These are phyloP conservation scores for Diaporthe nobilis DNA, from an alignment of 2,329 filamentous ascomycete species.

Conservation along the genomic window DNA sequence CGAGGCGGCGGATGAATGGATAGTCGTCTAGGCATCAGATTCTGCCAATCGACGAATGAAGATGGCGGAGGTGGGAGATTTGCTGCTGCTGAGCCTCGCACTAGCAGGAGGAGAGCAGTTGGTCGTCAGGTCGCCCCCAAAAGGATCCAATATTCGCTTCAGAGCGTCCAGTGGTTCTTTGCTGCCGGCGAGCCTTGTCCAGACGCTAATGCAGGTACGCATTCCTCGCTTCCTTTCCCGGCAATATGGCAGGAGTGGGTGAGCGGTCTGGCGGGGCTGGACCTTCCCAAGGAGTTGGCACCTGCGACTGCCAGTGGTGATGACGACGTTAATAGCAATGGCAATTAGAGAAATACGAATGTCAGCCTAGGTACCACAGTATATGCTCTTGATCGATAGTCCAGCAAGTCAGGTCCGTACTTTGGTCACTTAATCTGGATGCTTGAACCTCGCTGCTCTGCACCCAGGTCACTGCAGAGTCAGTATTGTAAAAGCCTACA, in stretches of 20 bases:
- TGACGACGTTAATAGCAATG: not conserved
- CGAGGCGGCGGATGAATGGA: not conserved
- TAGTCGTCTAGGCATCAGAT: not conserved
- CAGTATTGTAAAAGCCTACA: not conserved
- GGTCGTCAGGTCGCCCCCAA: not conserved
- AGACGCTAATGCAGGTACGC: constrained; percentile 36
- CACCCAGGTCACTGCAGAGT: not conserved
- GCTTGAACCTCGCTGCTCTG: constrained; percentile 3
- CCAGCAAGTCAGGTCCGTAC: not conserved
- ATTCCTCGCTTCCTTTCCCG: constrained; percentile 1
- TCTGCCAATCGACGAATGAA: constrained; percentile 7
- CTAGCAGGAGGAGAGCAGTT: not conserved
- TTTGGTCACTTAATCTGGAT: not conserved
- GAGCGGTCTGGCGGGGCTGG: constrained; percentile 17
- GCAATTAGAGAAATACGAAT: constrained; percentile 19
- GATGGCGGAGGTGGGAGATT: constrained; percentile 5
- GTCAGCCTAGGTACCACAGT: not conserved
- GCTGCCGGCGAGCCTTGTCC: not conserved
- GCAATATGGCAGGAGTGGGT: constrained; percentile 2
- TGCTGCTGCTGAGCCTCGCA: constrained; percentile 24
- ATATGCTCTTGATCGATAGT: not conserved
- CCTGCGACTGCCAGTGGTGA: not conserved
- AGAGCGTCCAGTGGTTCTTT: not conserved
- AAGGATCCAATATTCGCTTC: constrained; percentile 10
- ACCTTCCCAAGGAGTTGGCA: constrained; percentile 8